These are phyloP conservation scores for Cunninghamia lanceolata DNA, from an alignment of 75 land plant species.

Conservation along the genomic window DNA sequence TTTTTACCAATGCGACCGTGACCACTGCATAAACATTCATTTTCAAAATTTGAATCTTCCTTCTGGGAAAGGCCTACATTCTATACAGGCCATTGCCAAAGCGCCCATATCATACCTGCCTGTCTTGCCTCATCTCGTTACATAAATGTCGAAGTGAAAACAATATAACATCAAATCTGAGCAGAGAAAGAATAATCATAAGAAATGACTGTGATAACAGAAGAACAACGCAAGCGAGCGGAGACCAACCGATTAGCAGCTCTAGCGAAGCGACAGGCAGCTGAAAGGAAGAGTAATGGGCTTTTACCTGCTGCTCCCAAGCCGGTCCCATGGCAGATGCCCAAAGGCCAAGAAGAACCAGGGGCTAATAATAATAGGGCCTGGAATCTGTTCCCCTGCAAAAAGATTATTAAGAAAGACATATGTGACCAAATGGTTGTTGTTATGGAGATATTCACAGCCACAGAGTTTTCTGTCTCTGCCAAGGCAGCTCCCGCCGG, in stretches of 20 bases:
- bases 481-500: slow-evolving; percentile 31
- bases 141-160: background rate
- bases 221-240: slow-evolving; percentile 76
- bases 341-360: background rate
- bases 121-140: too few species aligned
- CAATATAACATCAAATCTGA: background rate
- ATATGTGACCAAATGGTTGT: slow-evolving; percentile 7
- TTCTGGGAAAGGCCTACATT: too few species aligned
- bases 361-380: background rate
- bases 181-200: background rate
- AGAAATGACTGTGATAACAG: slow-evolving; percentile 55
- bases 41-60: too few species aligned
- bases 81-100: too few species aligned
- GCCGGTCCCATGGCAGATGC: background rate
- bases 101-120: too few species aligned
- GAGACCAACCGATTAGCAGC: slow-evolving; percentile 91
- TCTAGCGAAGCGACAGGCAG: slow-evolving; percentile 50
- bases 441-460: slow-evolving; percentile 59
- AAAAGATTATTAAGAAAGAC: slow-evolving; percentile 1
- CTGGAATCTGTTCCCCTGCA: slow-evolving; percentile 43
- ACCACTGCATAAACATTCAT: too few species aligned
- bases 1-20: too few species aligned
- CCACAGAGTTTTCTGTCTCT: slow-evolving; percentile 48
- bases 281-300: background rate
- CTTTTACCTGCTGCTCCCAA: background rate